phyloP scores from a whole-genome alignment of 257 asterid species.

The Ilex aquifolium region DNA sequence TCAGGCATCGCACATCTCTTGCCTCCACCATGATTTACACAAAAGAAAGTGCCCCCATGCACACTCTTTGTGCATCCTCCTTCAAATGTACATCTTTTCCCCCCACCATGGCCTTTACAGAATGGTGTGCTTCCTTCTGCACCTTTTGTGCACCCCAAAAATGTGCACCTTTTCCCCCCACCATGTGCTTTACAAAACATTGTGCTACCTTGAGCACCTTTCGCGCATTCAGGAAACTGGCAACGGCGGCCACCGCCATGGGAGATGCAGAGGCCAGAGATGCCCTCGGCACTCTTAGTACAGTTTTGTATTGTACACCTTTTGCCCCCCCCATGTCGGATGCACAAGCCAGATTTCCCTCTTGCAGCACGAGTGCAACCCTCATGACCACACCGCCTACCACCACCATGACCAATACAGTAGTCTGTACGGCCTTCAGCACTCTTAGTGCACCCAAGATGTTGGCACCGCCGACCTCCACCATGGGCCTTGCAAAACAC shows the following conservation, averaged over 20 bases:
- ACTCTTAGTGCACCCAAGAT: slow-evolving; percentile 27
- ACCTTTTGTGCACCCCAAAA: slow-evolving; percentile 55
- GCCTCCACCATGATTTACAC: slow-evolving; percentile 64
- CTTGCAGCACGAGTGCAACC: not conserved
- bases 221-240: slow-evolving; percentile 41
- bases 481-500: slow-evolving; percentile 62
- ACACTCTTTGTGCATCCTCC: slow-evolving; percentile 52
- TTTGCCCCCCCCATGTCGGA: slow-evolving; percentile 71
- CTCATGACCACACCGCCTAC: not conserved
- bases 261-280: slow-evolving; percentile 56
- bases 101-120: slow-evolving; percentile 67
- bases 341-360: slow-evolving; percentile 41
- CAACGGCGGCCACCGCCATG: slow-evolving; percentile 68
- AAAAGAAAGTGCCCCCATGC: slow-evolving; percentile 57
- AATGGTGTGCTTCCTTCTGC: slow-evolving; percentile 63
- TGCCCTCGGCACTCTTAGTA: slow-evolving; percentile 52
- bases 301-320: slow-evolving; percentile 53
- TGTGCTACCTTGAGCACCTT: slow-evolving; percentile 68
- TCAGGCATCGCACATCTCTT: slow-evolving; percentile 44
- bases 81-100: slow-evolving; percentile 50
- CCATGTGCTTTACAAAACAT: slow-evolving; percentile 61
- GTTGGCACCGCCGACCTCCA: slow-evolving; percentile 50
- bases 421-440: too few species aligned
- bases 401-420: not conserved
- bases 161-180: slow-evolving; percentile 56